A percentile compares a stretch with the other conserved stretches of the same genome.
Conservation (phyloP, 176 grass and related monocot genomes). For the Juncus inflexus region DNA sequence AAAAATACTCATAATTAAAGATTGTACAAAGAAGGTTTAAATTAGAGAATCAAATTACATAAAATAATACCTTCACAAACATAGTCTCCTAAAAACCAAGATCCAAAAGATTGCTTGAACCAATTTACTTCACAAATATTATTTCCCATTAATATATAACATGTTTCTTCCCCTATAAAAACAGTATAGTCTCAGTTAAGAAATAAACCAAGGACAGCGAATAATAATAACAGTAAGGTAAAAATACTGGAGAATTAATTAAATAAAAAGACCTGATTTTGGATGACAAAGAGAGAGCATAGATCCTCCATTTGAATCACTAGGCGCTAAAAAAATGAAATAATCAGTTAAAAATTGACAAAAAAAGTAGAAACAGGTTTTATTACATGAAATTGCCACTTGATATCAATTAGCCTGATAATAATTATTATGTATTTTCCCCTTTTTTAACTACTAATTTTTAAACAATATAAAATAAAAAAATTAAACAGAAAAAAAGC, state of each 20-base stretch:
- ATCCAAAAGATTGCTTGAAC: conserved; percentile 83
- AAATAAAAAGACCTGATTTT: conserved; percentile 54
- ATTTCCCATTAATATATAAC: conserved; percentile 51
- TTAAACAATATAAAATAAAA: background rate
- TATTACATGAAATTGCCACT: background rate
- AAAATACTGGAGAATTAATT: background rate
- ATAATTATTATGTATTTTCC: background rate
- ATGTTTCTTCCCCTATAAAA: conserved; percentile 55
- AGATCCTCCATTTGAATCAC: conserved; percentile 36
- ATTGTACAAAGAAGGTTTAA: background rate
- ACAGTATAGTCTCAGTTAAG: conserved; percentile 2
- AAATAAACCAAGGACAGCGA: conserved; percentile 1
- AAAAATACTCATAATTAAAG: background rate
- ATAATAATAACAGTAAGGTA: background rate
- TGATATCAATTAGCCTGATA: background rate
- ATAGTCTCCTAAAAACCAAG: conserved; percentile 96
- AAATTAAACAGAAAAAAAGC: conserved; percentile 3
- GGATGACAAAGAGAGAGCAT: conserved; percentile 67
- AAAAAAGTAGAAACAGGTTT: background rate
- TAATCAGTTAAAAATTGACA: conserved; percentile 8
- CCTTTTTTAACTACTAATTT: background rate
- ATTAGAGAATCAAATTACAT: conserved; percentile 1
- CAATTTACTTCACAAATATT: conserved; percentile 77
- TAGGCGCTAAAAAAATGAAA: conserved; percentile 35
- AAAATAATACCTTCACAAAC: conserved; percentile 68